Conservation (phyloP, 208 protist genomes). For the Trypanosoma rangeli region DNA sequence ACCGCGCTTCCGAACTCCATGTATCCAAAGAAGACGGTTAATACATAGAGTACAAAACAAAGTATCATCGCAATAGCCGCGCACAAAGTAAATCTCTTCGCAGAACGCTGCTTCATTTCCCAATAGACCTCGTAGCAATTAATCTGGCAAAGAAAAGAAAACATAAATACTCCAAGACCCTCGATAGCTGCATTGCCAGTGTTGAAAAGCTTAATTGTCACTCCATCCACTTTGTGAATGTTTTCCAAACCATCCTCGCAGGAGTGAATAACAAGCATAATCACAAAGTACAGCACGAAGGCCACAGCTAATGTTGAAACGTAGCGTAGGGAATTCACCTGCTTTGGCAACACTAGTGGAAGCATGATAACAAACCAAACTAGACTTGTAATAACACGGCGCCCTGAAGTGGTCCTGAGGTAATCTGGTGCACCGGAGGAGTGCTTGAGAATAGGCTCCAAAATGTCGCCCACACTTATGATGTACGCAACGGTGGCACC, state of each 20-base stretch:
- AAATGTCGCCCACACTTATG: conserved; percentile 56
- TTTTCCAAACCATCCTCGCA: conserved; percentile 39
- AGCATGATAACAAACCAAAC: conserved; percentile 68
- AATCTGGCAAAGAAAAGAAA: conserved; percentile 74
- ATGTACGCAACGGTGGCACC: conserved; percentile 78
- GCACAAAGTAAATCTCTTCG: conserved; percentile 48
- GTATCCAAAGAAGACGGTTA: conserved; percentile 37
- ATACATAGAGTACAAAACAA: conserved; percentile 25
- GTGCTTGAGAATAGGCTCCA: conserved; percentile 48
- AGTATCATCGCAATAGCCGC: conserved; percentile 45
- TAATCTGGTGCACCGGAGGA: conserved; percentile 36
- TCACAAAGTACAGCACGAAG: conserved; percentile 74
- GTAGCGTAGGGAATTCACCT: conserved; percentile 81
- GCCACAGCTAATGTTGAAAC: conserved; percentile 60
- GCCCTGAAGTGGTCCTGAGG: conserved; percentile 39
- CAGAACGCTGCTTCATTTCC: conserved; percentile 44
- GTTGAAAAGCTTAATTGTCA: conserved; percentile 35
- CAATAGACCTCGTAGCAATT: conserved; percentile 60
- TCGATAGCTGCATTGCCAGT: conserved; percentile 53
- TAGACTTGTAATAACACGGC: conserved; percentile 36
- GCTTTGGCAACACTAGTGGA: conserved; percentile 66
- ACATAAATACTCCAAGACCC: conserved; percentile 71
- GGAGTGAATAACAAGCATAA: conserved; percentile 58
- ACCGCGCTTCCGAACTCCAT: conserved; percentile 32
- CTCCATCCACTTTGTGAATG: conserved; percentile 35